Base-by-base conservation (phyloP, 1,284 basidiomycete genomes). In the Rhodotorula glutinis region DNA sequence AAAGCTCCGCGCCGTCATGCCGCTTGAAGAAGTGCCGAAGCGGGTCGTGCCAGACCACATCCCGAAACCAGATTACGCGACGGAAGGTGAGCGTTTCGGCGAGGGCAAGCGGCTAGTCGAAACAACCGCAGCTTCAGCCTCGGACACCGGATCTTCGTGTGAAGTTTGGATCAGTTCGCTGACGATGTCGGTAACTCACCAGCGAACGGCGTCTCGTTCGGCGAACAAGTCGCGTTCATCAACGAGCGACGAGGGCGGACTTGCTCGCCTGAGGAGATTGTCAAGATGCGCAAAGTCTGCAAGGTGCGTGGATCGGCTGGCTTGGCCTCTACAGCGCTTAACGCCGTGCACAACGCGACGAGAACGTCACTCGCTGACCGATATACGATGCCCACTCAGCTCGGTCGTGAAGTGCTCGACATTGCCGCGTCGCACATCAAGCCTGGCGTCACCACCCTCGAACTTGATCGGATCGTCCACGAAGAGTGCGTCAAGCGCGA, bases 401-500 rank as follows among this genome's bases (percentile, higher is more conserved):
- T 97, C 71, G 86, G 85, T 14, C 83, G 96, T 68, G 92, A 98
- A 82, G 88, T 98, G 16, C 84, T 98, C 27, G 93, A 98, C 79
- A 83, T 91, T 66, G 88, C 90, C 23, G 95, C 92, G 0, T 85
- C 92, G 0, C 85, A 87, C 76, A 82, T 98, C 72, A 84, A 85
- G 62, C 91, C 92, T 21, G 96, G 96, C 52, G 85, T 98, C 60
- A 97, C 95, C 5, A 98, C 96, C 1, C 93, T 98, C 77, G 91
- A 92, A 78, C 84, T 97, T 62, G 96, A 99, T 79, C 87, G 87
- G 73, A 88, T 98, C 73, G 92, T 96, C 23, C 95, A 98, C 80
- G 86, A 91, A 72, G 96, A 90, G 25, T 90, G 85, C 71, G 88
- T 98, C 74, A 90, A 95, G 80, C 85, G 94, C 62, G 87, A 92